Evolutionary conservation across 164 flowering plant species (phyloP).

Genomic region (Protea cynaroides): DNA sequence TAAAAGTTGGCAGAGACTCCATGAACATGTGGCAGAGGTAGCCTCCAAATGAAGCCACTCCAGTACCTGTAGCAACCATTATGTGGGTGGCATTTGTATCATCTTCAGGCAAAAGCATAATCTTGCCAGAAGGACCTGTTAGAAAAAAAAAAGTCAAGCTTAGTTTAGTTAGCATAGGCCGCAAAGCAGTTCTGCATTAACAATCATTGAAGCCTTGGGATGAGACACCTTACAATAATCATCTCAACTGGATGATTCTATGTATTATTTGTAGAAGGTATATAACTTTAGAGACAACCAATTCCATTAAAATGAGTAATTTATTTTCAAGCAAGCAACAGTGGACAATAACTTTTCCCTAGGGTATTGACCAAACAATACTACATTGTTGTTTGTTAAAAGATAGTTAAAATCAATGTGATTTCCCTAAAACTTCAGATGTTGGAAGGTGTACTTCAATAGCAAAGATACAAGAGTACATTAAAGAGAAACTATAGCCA

Average conservation of each 20-base stretch:
- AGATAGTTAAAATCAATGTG: no score
- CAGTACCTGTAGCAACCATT: conserved; percentile 98
- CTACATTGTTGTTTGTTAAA: not conserved
- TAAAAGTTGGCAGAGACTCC: conserved; percentile 75
- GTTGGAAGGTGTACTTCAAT: not conserved
- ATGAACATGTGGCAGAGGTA: conserved; percentile 98
- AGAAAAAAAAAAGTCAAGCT: not conserved
- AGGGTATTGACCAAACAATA: not conserved
- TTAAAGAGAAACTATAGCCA: no score
- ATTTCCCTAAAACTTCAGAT: not conserved
- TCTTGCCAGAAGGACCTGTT: conserved; percentile 93
- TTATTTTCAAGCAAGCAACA: not conserved
- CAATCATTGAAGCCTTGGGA: not conserved
- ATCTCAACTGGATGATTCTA: not conserved
- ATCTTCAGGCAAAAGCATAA: conserved; percentile 86
- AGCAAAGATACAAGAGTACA: not conserved
- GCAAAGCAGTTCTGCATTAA: not conserved
- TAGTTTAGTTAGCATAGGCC: not conserved
- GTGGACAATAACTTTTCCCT: not conserved
- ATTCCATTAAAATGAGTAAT: not conserved
- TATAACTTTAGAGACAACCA: no score
- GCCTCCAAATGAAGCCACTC: conserved; percentile 90
- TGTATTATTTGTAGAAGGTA: not conserved
- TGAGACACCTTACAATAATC: not conserved
- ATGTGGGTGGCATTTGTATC: conserved; percentile 92